These are phyloP conservation scores for Diaporthe sp. DNA, from an alignment of 2,329 filamentous ascomycete genomes.

Conservation along the genomic window DNA sequence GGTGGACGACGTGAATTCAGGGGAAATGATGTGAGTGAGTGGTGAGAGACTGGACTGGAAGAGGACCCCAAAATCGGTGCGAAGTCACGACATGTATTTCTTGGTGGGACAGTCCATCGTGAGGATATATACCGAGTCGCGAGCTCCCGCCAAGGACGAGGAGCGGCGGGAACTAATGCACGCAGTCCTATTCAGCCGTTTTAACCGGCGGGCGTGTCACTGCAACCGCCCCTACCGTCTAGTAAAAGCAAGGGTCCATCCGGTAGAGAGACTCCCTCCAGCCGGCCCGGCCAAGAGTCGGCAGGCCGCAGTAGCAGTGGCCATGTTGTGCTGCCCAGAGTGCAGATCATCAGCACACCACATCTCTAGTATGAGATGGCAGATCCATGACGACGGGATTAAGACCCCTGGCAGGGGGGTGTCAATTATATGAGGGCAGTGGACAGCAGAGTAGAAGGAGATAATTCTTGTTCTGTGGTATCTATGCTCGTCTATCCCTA, in stretches of 20 bases:
- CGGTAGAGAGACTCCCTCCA: neutral
- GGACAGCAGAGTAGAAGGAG: neutral
- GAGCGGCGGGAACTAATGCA: conserved; percentile 33
- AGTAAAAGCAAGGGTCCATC: neutral
- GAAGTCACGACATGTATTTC: neutral
- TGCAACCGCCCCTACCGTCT: neutral
- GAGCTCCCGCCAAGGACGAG: conserved; percentile 16
- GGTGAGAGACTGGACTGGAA: neutral
- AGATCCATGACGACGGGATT: conserved; percentile 25
- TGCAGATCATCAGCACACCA: conserved; percentile 21
- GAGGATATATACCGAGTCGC: conserved; percentile 22
- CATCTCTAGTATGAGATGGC: neutral
- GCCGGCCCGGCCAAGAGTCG: conserved; percentile 13
- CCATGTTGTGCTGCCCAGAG: neutral
- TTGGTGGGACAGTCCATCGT: neutral
- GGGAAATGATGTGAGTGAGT: neutral
- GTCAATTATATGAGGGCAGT: neutral
- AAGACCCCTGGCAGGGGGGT: neutral
- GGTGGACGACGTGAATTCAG: neutral
- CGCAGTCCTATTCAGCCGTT: conserved; percentile 19
- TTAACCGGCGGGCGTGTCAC: conserved; percentile 36
- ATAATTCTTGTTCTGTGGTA: conserved; percentile 4
- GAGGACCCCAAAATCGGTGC: neutral
- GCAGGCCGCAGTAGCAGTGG: neutral
- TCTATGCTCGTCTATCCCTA: conserved; percentile 11